Conservation (phyloP, 2,329 filamentous ascomycete genomes). For the Bipolaris cookei region DNA sequence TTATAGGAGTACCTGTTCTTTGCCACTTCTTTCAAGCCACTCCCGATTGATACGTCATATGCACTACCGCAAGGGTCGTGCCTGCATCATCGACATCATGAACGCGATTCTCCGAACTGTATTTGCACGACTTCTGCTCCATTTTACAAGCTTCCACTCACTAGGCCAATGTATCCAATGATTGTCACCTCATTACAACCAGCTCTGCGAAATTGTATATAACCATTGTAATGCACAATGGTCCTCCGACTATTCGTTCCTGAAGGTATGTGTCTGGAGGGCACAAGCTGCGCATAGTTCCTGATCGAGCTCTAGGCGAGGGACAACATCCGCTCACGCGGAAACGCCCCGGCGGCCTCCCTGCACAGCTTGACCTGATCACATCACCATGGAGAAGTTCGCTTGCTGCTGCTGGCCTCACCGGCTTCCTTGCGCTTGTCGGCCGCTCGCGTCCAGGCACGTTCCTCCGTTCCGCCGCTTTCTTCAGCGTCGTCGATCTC, state of each 20-base stretch:
- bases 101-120: constrained; percentile 4
- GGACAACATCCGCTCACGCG: constrained; percentile 25
- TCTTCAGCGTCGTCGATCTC: constrained; percentile 20
- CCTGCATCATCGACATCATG: constrained; percentile 13
- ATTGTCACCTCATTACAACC: background rate
- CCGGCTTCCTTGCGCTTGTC: constrained; percentile 20
- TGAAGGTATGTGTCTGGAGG: constrained; percentile 19
- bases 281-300: background rate
- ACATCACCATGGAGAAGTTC: constrained; percentile 13
- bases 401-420: constrained; percentile 15
- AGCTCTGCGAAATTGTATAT: background rate
- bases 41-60: constrained; percentile 11
- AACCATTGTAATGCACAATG: constrained; percentile 18
- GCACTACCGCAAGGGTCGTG: constrained; percentile 14
- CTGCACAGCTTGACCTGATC: constrained; percentile 16
- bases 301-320: constrained; percentile 27
- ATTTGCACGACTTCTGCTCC: background rate
- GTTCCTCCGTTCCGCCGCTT: constrained; percentile 22
- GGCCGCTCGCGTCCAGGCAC: constrained; percentile 27
- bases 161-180: background rate
- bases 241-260: constrained; percentile 35
- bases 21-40: background rate
- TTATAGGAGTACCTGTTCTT: background rate
- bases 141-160: background rate
- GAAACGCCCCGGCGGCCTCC: constrained; percentile 9